These are phyloP conservation scores for Coprinopsis cinerea DNA, from an alignment of 768 basidiomycete species.

Conservation along the genomic window DNA sequence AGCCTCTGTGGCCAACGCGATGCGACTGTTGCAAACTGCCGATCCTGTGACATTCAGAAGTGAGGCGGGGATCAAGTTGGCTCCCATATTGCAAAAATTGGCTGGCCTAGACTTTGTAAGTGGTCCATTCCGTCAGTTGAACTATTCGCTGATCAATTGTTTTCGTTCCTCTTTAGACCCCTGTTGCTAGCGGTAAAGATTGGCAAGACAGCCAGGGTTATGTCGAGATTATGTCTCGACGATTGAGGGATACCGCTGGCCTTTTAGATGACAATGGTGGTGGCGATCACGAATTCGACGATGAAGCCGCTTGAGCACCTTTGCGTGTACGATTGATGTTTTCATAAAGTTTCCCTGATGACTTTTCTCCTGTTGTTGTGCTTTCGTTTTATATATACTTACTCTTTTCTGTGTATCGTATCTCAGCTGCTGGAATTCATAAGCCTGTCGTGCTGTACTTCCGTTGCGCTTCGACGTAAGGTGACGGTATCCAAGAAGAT, in stretches of 20 bases:
- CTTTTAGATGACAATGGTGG: conserved; percentile 35
- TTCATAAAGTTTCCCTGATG: too few species aligned
- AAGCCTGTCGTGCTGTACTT: too few species aligned
- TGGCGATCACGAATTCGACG: not conserved
- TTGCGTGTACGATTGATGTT: too few species aligned
- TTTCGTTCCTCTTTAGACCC: conserved; percentile 24
- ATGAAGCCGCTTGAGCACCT: too few species aligned
- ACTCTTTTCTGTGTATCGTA: too few species aligned
- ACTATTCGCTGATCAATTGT: conserved; percentile 9
- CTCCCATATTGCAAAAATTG: conserved; percentile 49
- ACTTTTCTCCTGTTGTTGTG: too few species aligned
- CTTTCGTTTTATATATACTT: too few species aligned
- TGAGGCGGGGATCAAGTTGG: conserved; percentile 51
- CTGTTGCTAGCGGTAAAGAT: conserved; percentile 41
- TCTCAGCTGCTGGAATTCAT: too few species aligned
- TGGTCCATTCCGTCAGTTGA: not conserved
- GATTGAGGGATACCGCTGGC: conserved; percentile 61
- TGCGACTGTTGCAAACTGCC: conserved; percentile 52
- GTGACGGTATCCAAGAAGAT: too few species aligned
- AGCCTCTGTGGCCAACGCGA: conserved; percentile 37
- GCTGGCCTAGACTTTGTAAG: conserved; percentile 38
- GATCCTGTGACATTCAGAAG: conserved; percentile 53
- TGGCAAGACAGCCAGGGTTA: conserved; percentile 65
- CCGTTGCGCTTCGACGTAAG: too few species aligned
- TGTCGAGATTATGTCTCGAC: conserved; percentile 68